These are phyloP conservation scores for Aegilops longissima DNA, from an alignment of 176 grass and related monocot species.

Conservation along the genomic window DNA sequence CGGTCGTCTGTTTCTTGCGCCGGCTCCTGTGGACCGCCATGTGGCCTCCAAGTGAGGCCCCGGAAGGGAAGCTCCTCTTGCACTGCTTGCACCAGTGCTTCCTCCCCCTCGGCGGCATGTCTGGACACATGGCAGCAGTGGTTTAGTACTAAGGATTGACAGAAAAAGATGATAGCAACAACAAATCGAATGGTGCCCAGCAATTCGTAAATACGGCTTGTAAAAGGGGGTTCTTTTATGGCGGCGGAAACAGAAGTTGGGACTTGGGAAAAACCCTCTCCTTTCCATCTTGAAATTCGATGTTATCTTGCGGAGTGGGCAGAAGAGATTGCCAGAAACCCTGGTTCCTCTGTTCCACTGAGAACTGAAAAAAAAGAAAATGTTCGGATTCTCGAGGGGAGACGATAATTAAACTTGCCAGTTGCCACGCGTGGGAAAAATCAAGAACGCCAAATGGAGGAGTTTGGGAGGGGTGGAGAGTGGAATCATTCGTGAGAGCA, in stretches of 20 bases:
- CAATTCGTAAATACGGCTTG: not conserved
- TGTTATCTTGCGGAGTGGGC: not conserved
- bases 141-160: not conserved
- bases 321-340: not conserved
- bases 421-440: not conserved
- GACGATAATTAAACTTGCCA: not conserved
- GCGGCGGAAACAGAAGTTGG: not conserved
- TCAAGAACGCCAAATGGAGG: conserved; percentile 31
- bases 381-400: not conserved
- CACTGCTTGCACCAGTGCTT: conserved; percentile 43
- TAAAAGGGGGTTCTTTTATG: not conserved
- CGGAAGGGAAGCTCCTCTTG: conserved; percentile 45
- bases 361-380: no score
- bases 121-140: conserved; percentile 6
- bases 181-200: not conserved
- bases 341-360: not conserved
- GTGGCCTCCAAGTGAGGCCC: conserved; percentile 36
- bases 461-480: not conserved
- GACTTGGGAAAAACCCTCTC: not conserved
- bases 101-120: conserved; percentile 22
- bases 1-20: conserved; percentile 4
- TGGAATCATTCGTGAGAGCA: not conserved
- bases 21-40: conserved; percentile 26
- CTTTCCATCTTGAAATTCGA: not conserved
- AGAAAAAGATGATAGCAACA: not conserved